A percentile compares a stretch with the other conserved stretches of the same genome.
Evolutionary conservation across 192 early-diverging fungal species (phyloP).

Genomic region (Coemansia sp.): DNA sequence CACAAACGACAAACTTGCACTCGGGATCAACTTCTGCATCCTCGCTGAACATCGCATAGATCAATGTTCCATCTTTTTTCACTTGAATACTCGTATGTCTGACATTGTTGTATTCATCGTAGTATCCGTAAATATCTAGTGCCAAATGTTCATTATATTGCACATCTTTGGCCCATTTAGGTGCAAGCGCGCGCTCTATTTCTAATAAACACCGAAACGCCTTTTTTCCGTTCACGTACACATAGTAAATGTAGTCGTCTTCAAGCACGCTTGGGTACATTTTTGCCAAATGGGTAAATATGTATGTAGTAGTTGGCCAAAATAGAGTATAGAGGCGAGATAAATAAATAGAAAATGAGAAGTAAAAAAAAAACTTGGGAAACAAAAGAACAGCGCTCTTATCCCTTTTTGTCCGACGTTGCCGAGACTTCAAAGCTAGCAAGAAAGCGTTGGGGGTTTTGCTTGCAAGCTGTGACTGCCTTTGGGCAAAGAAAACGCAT

Average conservation of each 20-base stretch:
- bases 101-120: not conserved
- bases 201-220: not conserved
- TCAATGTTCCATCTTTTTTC: not conserved
- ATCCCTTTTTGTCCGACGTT: too few species aligned
- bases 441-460: too few species aligned
- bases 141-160: not conserved
- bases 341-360: not conserved
- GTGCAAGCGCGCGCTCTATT: not conserved
- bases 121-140: not conserved
- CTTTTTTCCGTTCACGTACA: not conserved
- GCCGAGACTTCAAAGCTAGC: too few species aligned
- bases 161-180: not conserved
- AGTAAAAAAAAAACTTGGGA: constrained; percentile 1
- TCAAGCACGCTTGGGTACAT: not conserved
- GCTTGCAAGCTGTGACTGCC: not conserved
- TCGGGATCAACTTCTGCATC: not conserved
- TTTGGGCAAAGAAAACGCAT: not conserved
- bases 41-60: not conserved
- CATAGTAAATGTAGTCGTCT: not conserved
- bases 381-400: not conserved
- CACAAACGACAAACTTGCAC: not conserved
- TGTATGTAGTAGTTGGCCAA: too few species aligned
- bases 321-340: too few species aligned
- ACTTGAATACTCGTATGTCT: not conserved
- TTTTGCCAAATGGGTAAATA: too few species aligned